Conservation (phyloP, 2,329 filamentous ascomycete genomes). For the Alternaria arbusti region DNA sequence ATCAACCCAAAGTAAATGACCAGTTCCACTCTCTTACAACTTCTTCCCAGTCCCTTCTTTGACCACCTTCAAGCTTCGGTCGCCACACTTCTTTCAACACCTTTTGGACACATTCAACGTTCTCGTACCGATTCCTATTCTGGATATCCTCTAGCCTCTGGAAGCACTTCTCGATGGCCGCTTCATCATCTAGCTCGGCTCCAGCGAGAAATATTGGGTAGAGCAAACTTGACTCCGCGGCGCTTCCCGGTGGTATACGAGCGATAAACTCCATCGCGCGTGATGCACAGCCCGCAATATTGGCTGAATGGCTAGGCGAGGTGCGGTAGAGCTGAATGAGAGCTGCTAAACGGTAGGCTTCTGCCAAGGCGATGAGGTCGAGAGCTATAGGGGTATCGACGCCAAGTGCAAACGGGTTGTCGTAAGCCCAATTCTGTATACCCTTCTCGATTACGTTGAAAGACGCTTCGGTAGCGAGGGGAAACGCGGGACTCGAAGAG, state of each 20-base stretch:
- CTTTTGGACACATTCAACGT: conserved; percentile 41
- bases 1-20: conserved; percentile 43
- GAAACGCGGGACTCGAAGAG: conserved; percentile 41
- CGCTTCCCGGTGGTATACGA: conserved; percentile 42
- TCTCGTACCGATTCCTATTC: conserved; percentile 44
- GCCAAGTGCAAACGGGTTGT: conserved; percentile 37
- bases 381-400: conserved; percentile 42
- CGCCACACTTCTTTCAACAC: conserved; percentile 47
- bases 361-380: conserved; percentile 45
- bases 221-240: conserved; percentile 43
- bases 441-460: conserved; percentile 41
- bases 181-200: conserved; percentile 39
- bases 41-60: conserved; percentile 44
- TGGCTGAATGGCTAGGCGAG: conserved; percentile 30
- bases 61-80: conserved; percentile 34
- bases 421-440: conserved; percentile 43
- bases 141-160: conserved; percentile 41
- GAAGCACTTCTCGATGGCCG: conserved; percentile 38
- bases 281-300: conserved; percentile 37
- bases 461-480: conserved; percentile 40
- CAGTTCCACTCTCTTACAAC: conserved; percentile 44
- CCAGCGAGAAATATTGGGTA: conserved; percentile 47
- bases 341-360: conserved; percentile 43
- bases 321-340: conserved; percentile 45
- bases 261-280: conserved; percentile 45